Conservation (phyloP, 106 monocot species). For the Chionographis japonica region DNA sequence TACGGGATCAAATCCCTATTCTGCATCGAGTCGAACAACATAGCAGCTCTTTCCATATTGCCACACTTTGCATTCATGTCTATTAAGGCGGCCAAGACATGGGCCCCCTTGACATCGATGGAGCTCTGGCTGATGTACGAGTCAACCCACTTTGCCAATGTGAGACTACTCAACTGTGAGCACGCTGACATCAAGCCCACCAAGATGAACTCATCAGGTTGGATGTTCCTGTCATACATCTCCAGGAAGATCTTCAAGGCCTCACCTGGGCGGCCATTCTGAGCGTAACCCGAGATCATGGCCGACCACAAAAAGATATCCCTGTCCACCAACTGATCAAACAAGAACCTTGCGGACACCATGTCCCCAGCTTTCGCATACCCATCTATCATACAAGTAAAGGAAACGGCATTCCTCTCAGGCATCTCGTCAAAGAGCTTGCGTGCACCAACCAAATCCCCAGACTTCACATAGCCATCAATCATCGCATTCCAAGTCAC, state of each 20-base stretch:
- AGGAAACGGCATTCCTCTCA: slow-evolving; percentile 43
- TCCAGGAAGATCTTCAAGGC: slow-evolving; percentile 63
- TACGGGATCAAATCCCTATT: slow-evolving; percentile 49
- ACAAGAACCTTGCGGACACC: slow-evolving; percentile 47
- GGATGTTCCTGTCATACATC: slow-evolving; percentile 29
- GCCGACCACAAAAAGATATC: slow-evolving; percentile 72
- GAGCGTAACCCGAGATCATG: slow-evolving; percentile 71
- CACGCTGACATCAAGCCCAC: slow-evolving; percentile 76
- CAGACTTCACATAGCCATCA: slow-evolving; percentile 54
- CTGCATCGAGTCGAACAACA: slow-evolving; percentile 48
- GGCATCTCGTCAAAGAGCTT: slow-evolving; percentile 61
- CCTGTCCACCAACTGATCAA: slow-evolving; percentile 30
- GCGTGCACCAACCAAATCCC: slow-evolving; percentile 42
- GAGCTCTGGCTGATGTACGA: slow-evolving; percentile 20
- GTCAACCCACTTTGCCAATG: slow-evolving; percentile 55
- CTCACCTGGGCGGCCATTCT: slow-evolving; percentile 48
- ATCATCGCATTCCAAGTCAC: slow-evolving; percentile 73
- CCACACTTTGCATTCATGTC: slow-evolving; percentile 93
- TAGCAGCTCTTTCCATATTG: slow-evolving; percentile 53
- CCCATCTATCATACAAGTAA: slow-evolving; percentile 57
- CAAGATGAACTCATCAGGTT: slow-evolving; percentile 53
- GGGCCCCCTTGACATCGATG: slow-evolving; percentile 25
- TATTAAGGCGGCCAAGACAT: slow-evolving; percentile 42
- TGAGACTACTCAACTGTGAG: slow-evolving; percentile 46
- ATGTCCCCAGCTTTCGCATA: slow-evolving; percentile 69